Percentiles rank a stretch among this genome's conserved stretches.
These are phyloP conservation scores for Fusarium dimerum DNA, from an alignment of 2,329 filamentous ascomycete genomes.

Conservation along the genomic window DNA sequence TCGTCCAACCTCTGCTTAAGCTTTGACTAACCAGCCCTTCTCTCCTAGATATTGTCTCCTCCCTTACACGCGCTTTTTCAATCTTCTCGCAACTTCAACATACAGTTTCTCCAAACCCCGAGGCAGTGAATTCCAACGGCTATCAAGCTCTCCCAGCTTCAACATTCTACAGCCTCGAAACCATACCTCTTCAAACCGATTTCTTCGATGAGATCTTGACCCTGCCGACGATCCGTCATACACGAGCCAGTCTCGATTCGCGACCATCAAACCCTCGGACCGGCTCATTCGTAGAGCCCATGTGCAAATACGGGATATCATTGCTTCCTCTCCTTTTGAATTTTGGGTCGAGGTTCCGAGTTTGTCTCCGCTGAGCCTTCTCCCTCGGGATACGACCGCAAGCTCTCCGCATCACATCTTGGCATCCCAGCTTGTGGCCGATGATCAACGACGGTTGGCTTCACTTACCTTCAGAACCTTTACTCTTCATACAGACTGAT, in stretches of 20 bases:
- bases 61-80: conserved; percentile 21
- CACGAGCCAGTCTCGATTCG: conserved; percentile 10
- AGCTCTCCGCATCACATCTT: conserved; percentile 5
- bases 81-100: conserved; percentile 10
- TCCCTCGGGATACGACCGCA: conserved; percentile 13
- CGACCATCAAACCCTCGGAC: conserved; percentile 22
- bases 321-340: conserved; percentile 34
- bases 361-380: conserved; percentile 19
- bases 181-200: conserved; percentile 16
- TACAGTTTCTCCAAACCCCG: conserved; percentile 6
- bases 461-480: conserved; percentile 16
- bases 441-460: conserved; percentile 20
- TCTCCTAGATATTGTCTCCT: conserved; percentile 27
- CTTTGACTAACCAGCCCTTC: conserved; percentile 29
- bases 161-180: conserved; percentile 7
- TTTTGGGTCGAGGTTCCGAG: conserved; percentile 31
- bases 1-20: conserved; percentile 26
- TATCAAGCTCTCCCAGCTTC: conserved; percentile 3
- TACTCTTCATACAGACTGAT: conserved; percentile 16
- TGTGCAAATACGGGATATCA: conserved; percentile 42
- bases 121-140: conserved; percentile 15
- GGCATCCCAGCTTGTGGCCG: conserved; percentile 20
- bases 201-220: conserved; percentile 34
- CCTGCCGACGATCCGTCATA: conserved; percentile 18
- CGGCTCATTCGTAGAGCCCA: conserved; percentile 32